These are phyloP conservation scores for Polymyxa betae DNA, from an alignment of 208 protist genomes.

Conservation along the genomic window DNA sequence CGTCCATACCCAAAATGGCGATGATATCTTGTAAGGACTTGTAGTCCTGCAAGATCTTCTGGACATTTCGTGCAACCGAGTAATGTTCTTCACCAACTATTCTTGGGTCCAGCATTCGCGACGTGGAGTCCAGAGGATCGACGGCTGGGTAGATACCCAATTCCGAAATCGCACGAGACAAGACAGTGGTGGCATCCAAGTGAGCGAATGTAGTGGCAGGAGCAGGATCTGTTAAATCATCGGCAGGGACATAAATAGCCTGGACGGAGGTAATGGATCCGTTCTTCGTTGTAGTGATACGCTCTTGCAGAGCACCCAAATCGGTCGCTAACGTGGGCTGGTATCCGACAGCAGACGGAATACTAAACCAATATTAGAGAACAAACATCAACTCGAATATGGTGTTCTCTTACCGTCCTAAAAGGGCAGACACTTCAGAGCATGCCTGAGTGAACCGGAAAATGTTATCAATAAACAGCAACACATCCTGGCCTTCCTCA, in stretches of 20 bases:
- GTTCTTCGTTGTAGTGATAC: slow-evolving; percentile 95
- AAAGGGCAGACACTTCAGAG: slow-evolving; percentile 95
- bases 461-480: slow-evolving; percentile 99
- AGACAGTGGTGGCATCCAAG: slow-evolving; percentile 95
- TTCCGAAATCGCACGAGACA: slow-evolving; percentile 94
- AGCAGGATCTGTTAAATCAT: slow-evolving; percentile 97
- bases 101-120: slow-evolving; percentile 93
- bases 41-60: slow-evolving; percentile 96
- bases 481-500: slow-evolving; percentile 94
- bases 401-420: slow-evolving; percentile 73
- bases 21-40: slow-evolving; percentile 98
- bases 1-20: slow-evolving; percentile 98
- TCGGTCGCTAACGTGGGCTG: slow-evolving; percentile 96
- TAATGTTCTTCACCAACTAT: slow-evolving; percentile 95
- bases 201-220: slow-evolving; percentile 97
- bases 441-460: slow-evolving; percentile 98
- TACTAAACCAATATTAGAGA: slow-evolving; percentile 84
- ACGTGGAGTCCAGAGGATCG: slow-evolving; percentile 95
- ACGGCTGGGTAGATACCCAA: slow-evolving; percentile 96
- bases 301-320: slow-evolving; percentile 95
- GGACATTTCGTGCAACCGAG: slow-evolving; percentile 89
- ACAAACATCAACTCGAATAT: slow-evolving; percentile 42
- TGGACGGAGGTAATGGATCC: slow-evolving; percentile 91
- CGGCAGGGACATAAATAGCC: slow-evolving; percentile 97
- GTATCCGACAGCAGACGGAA: slow-evolving; percentile 97